Evolutionary conservation across 352 stramenopile genomes (phyloP).

Genomic region (Pythium chondricola): DNA sequence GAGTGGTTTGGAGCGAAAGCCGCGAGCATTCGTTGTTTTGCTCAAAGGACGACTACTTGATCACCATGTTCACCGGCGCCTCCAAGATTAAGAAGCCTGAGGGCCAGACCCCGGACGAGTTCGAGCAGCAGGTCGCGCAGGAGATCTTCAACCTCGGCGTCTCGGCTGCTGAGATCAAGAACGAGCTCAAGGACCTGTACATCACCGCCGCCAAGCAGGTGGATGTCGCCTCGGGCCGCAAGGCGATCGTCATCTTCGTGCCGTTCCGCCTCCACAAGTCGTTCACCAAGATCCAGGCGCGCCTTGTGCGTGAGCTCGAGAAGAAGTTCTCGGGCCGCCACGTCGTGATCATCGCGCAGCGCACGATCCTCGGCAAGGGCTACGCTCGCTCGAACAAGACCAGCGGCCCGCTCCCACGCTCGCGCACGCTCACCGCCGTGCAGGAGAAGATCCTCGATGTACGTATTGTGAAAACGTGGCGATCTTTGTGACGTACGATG

Average conservation of each 20-base stretch:
- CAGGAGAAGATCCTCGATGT: conserved; percentile 99
- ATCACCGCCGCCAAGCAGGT: conserved; percentile 99
- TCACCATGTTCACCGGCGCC: conserved; percentile 43
- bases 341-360: conserved; percentile 98
- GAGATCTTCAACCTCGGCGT: conserved; percentile 88
- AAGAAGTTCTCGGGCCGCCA: conserved; percentile 99
- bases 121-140: conserved; percentile 85
- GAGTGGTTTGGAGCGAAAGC: too few species aligned
- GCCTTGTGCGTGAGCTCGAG: conserved; percentile 98
- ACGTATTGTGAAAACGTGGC: conserved; percentile 32
- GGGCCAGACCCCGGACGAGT: conserved; percentile 81
- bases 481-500: conserved; percentile 52
- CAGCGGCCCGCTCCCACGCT: conserved; percentile 92
- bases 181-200: conserved; percentile 97
- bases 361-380: conserved; percentile 98
- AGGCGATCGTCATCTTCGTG: conserved; percentile 99
- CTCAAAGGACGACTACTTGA: conserved; percentile 31
- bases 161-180: conserved; percentile 96
- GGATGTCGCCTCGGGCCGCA: conserved; percentile 91
- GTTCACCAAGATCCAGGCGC: conserved; percentile 99
- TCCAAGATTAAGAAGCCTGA: conserved; percentile 86
- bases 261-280: conserved; percentile 96
- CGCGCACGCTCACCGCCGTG: conserved; percentile 96
- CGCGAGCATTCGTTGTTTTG: conserved; percentile 37
- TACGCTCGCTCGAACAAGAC: conserved; percentile 94